Evolutionary conservation across 495 filamentous ascomycete genomes (phyloP).

Genomic region (Penicillium fimorum): DNA sequence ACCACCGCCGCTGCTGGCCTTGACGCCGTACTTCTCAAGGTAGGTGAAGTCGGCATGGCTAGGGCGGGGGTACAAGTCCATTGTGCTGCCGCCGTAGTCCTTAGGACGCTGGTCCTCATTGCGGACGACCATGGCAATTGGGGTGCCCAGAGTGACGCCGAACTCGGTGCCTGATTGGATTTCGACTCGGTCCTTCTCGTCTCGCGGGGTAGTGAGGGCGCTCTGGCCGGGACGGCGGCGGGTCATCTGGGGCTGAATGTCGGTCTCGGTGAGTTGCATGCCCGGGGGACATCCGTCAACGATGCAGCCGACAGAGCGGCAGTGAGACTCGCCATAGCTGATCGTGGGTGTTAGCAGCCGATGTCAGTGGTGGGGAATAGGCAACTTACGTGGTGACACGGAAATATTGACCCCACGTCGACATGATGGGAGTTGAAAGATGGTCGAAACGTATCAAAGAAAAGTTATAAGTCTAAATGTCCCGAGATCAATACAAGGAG

Average conservation of each 20-base stretch:
- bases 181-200: constrained; percentile 88
- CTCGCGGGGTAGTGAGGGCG: constrained; percentile 83
- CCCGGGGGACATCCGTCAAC: constrained; percentile 88
- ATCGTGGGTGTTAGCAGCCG: constrained; percentile 9
- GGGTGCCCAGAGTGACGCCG: constrained; percentile 87
- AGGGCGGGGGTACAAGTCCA: constrained; percentile 87
- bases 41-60: constrained; percentile 98
- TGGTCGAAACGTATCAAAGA: neutral
- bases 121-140: constrained; percentile 81
- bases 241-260: constrained; percentile 95
- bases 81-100: constrained; percentile 89
- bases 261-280: constrained; percentile 80
- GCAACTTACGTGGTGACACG: constrained; percentile 75
- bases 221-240: constrained; percentile 88
- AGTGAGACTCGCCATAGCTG: constrained; percentile 89
- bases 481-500: constrained; percentile 3
- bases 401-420: constrained; percentile 86
- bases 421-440: constrained; percentile 56
- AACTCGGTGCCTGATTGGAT: constrained; percentile 96
- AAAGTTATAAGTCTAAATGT: neutral
- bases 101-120: constrained; percentile 94
- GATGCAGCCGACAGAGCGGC: constrained; percentile 85
- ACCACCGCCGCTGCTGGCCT: constrained; percentile 89
- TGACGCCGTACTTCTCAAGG: constrained; percentile 94
- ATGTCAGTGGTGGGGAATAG: constrained; percentile 9